These are phyloP conservation scores for Cytospora paraplurivora DNA, from an alignment of 2,329 filamentous ascomycete species.

Conservation along the genomic window DNA sequence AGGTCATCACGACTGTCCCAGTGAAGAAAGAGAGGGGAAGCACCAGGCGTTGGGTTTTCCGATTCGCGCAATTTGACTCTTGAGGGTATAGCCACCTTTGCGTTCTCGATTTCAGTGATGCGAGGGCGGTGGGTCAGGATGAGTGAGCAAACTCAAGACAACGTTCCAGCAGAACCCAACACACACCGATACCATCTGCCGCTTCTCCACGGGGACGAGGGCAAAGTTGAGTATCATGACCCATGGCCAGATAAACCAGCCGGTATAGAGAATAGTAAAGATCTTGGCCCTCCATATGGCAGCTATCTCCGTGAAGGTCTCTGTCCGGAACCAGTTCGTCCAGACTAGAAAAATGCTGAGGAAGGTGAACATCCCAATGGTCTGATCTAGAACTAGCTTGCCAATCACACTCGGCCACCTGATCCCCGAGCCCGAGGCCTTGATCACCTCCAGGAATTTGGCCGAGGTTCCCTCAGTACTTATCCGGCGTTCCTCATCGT, in stretches of 20 bases:
- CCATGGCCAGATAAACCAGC: slow-evolving; percentile 34
- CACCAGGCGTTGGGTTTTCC: not conserved
- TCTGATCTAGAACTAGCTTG: slow-evolving; percentile 35
- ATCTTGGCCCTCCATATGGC: slow-evolving; percentile 31
- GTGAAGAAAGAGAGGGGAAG: no score
- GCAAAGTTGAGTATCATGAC: slow-evolving; percentile 34
- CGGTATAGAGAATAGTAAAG: slow-evolving; percentile 31
- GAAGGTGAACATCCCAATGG: slow-evolving; percentile 32
- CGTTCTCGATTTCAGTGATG: slow-evolving; percentile 10
- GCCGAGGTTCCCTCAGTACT: slow-evolving; percentile 27
- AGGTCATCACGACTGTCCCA: no score
- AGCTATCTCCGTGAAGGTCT: slow-evolving; percentile 27
- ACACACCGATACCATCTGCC: slow-evolving; percentile 33
- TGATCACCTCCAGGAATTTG: slow-evolving; percentile 20
- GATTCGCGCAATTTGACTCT: not conserved
- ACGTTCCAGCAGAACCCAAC: slow-evolving; percentile 36
- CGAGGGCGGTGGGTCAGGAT: slow-evolving; percentile 25
- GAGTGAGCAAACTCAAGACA: slow-evolving; percentile 31
- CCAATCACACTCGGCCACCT: slow-evolving; percentile 32
- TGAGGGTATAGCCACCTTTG: not conserved
- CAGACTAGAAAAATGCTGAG: slow-evolving; percentile 32
- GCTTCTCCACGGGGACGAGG: slow-evolving; percentile 33
- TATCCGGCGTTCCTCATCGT: slow-evolving; percentile 28
- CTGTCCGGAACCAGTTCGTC: slow-evolving; percentile 33
- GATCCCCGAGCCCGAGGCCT: slow-evolving; percentile 23